Percentiles rank a stretch among this genome's conserved stretches.
phyloP scores from a whole-genome alignment of 148 eudicot genomes.

The Rheum nobile region DNA sequence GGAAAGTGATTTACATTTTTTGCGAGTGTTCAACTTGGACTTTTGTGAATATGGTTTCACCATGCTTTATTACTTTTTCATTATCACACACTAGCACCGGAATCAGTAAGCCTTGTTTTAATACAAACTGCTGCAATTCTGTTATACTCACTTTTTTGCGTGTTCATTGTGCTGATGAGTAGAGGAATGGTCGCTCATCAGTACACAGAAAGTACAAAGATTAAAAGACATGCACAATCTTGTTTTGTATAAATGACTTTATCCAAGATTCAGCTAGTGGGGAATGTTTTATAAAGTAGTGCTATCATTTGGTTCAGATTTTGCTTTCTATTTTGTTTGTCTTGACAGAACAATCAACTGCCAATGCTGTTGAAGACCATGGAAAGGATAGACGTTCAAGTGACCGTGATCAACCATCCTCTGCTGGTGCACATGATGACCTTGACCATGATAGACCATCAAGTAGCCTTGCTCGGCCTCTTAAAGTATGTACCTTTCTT shows the following conservation, averaged over 20 bases:
- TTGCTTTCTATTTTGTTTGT: background rate
- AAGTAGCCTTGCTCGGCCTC: background rate
- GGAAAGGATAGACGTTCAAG: background rate
- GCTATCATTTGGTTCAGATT: background rate
- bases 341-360: slow-evolving; percentile 3
- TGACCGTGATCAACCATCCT: background rate
- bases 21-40: background rate
- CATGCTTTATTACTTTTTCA: background rate
- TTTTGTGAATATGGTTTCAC: background rate
- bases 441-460: slow-evolving; percentile 5
- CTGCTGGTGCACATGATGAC: background rate
- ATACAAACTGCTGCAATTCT: background rate
- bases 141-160: background rate
- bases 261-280: background rate
- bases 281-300: background rate
- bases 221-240: background rate
- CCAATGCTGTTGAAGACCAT: background rate
- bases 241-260: background rate
- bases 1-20: background rate
- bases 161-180: background rate
- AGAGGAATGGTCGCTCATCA: background rate
- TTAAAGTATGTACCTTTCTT: background rate
- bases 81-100: background rate
- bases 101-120: background rate
- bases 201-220: background rate